Conservation (phyloP, 1,284 basidiomycete species). For the Microbotryum scabiosae region DNA sequence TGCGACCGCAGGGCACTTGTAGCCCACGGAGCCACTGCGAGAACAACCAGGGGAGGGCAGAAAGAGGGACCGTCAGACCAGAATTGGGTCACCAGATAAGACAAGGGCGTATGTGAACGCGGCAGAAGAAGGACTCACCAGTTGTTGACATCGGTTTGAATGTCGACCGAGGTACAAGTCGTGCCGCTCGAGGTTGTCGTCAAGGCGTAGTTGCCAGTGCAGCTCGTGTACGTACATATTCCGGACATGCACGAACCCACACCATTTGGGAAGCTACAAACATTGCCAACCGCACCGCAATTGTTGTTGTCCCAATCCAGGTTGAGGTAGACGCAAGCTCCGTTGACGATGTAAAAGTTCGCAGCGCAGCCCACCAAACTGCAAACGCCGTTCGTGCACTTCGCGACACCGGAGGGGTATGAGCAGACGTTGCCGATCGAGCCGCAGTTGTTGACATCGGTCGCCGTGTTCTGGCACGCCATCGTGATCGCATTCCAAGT, state of each 20-base stretch:
- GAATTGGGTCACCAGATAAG: not conserved
- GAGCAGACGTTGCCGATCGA: slow-evolving; percentile 13
- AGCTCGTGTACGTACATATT: not conserved
- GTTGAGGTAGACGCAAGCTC: not conserved
- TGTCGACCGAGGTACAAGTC: slow-evolving; percentile 2
- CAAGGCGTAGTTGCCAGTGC: not conserved
- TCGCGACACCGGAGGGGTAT: slow-evolving; percentile 7
- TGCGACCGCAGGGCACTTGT: not conserved
- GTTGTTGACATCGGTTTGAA: slow-evolving; percentile 3
- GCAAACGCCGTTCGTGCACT: not conserved
- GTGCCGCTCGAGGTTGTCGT: not conserved
- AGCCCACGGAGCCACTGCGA: not conserved
- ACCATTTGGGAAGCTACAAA: slow-evolving; percentile 11
- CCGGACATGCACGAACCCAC: slow-evolving; percentile 1
- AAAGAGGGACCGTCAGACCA: not conserved
- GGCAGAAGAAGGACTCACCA: not conserved
- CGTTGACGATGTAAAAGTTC: not conserved
- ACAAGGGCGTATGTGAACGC: not conserved
- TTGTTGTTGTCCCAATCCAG: not conserved
- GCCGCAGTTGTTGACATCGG: slow-evolving; percentile 10
- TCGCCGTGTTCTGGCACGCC: not conserved
- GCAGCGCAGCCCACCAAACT: not conserved
- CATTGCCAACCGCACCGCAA: slow-evolving; percentile 17
- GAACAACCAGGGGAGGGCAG: too few species aligned
- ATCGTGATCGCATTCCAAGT: not conserved